Base-by-base conservation (phyloP, 352 stramenopile species). In the Blastocystis sp. region DNA sequence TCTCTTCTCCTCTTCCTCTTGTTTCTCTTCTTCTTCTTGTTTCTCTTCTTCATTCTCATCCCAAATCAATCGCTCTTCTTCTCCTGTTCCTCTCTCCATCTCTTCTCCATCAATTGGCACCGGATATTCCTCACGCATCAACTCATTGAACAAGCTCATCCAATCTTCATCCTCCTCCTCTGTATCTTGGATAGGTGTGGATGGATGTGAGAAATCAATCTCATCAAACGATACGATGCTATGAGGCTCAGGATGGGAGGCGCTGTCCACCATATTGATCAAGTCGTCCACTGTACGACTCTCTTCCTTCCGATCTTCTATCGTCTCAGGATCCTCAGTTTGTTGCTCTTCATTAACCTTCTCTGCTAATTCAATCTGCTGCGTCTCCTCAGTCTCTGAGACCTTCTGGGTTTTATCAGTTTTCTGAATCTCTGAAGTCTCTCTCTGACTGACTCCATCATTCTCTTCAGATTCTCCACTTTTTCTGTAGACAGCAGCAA, bases 181-280 rank as follows among this genome's bases (percentile, higher is more conserved):
- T 19, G 42, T 51, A n/a, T 74, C 24, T n/a, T 69, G 29, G 5
- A 37, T 74, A 32, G 35, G 43, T 43, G 42, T 49, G 19, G 63
- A 27, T 0, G 35, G 35, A 4, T 43, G 35, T 3, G 54, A 61
- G 54, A 61, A 61, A 14, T 61, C 54, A 7, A 61, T n/a, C 2
- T 61, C 54, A n/a, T 61, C 54, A 5, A 61, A 32, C 3, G 54
- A 61, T 12, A 61, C 54, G 12, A 5, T n/a, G 54, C 54, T 61
- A n/a, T 32, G 54, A n/a, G 54, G 54, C 63, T 46, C 21, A 37
- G 39, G 29, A 29, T n/a, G 29, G 19, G 35, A 32, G 71, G 19
- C n/a, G 49, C 27, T 35, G 12, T 67, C 51, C 46, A 65, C 51
- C 49, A n/a, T 65, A 27, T 67, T 66, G 19, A 66, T 83, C 71